Conservation (phyloP, 2,329 filamentous ascomycete genomes). For the Pseudogymnoascus sp. region DNA sequence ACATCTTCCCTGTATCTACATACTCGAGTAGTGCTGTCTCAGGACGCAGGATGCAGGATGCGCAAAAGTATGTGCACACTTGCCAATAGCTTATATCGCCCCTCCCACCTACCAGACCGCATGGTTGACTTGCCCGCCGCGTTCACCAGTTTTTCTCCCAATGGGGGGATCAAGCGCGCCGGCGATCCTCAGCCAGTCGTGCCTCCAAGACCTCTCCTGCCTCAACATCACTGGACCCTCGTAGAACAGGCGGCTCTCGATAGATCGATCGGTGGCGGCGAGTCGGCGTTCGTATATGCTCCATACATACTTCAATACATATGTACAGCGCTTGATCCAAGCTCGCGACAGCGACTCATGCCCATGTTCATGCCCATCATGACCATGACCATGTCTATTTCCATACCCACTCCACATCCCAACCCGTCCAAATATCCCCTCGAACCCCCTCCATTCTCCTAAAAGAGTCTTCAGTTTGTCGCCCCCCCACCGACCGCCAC, state of each 20-base stretch:
- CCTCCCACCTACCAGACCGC: background rate
- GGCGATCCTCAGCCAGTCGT: background rate
- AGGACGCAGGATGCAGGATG: background rate
- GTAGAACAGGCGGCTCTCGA: background rate
- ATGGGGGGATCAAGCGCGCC: background rate
- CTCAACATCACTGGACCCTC: background rate
- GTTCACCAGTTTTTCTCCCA: background rate
- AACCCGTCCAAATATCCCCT: background rate
- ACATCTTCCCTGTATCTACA: background rate
- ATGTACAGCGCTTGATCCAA: background rate
- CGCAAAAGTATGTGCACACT: background rate
- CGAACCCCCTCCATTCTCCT: background rate
- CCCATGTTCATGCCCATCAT: background rate
- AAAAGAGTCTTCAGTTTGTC: background rate
- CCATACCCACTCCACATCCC: background rate
- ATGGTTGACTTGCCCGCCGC: background rate
- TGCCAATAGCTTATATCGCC: background rate
- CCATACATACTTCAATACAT: background rate
- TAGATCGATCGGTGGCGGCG: constrained; percentile 5
- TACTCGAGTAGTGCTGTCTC: background rate
- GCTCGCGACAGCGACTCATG: background rate
- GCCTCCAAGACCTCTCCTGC: background rate
- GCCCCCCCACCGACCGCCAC: background rate
- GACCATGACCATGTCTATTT: background rate
- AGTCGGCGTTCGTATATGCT: background rate